Conservation (phyloP, 495 filamentous ascomycete genomes). For the Amniculicola lignicola region DNA sequence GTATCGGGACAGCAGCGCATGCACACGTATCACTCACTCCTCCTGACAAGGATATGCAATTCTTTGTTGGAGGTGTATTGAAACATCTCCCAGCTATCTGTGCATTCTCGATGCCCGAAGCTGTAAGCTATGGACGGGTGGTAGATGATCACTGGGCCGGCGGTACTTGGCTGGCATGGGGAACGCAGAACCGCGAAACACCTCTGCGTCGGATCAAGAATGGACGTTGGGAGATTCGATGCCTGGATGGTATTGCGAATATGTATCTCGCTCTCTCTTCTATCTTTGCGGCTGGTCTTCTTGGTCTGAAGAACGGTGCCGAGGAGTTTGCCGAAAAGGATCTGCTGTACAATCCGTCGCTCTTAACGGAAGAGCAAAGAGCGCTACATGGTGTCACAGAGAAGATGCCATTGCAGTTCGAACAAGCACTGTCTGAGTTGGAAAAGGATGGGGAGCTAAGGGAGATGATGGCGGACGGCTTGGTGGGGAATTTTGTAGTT, state of each 20-base stretch:
- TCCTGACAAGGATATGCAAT: constrained; percentile 46
- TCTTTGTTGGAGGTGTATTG: constrained; percentile 64
- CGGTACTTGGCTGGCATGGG: constrained; percentile 71
- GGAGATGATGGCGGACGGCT: constrained; percentile 28
- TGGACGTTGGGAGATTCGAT: constrained; percentile 69
- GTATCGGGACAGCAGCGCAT: constrained; percentile 64
- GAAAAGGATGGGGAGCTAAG: constrained; percentile 34
- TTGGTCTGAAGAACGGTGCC: constrained; percentile 52
- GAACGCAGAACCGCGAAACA: constrained; percentile 70
- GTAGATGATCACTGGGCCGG: constrained; percentile 69
- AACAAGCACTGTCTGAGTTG: constrained; percentile 31
- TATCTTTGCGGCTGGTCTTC: constrained; percentile 61
- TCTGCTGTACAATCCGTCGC: constrained; percentile 31
- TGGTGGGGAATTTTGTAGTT: constrained; percentile 36
- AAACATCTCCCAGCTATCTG: constrained; percentile 61
- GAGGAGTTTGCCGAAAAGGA: constrained; percentile 42
- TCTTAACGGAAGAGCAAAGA: constrained; percentile 50
- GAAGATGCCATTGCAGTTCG: constrained; percentile 32
- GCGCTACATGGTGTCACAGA: constrained; percentile 50
- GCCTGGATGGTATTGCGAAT: constrained; percentile 70
- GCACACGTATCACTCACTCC: constrained; percentile 61
- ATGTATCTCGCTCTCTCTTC: constrained; percentile 67
- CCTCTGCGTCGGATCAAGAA: constrained; percentile 59
- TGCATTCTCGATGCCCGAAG: constrained; percentile 61
- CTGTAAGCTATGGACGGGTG: constrained; percentile 61